phyloP scores from a whole-genome alignment of 208 protist genomes.

The Acanthamoeba culbertsoni region DNA sequence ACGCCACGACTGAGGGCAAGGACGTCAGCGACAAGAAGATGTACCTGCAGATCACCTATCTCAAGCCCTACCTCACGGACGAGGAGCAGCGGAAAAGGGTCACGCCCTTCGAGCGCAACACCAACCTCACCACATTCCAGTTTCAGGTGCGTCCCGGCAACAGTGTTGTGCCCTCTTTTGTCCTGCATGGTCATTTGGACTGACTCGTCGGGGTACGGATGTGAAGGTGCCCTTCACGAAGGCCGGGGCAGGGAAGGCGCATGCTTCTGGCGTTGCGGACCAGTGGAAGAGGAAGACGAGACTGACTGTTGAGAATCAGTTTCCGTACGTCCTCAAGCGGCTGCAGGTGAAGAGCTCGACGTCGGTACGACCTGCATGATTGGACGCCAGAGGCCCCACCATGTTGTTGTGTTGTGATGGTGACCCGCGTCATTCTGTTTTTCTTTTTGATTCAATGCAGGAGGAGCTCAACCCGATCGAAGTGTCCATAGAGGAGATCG shows the following conservation, averaged over 20 bases:
- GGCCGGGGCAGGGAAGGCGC: background rate
- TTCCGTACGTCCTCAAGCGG: slow-evolving; percentile 43
- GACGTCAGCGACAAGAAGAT: slow-evolving; percentile 26
- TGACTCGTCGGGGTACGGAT: background rate
- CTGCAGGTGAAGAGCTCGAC: slow-evolving; percentile 33
- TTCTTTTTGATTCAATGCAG: too few relatives aligned
- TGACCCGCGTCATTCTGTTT: background rate
- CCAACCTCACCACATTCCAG: slow-evolving; percentile 45
- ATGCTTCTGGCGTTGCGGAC: slow-evolving; percentile 32
- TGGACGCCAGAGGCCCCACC: too few relatives aligned
- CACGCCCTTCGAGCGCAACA: slow-evolving; percentile 28
- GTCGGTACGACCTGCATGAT: background rate
- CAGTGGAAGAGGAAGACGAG: slow-evolving; percentile 49
- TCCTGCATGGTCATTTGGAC: background rate
- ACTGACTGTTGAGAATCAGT: slow-evolving; percentile 33
- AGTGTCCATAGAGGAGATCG: slow-evolving; percentile 59
- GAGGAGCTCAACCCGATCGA: slow-evolving; percentile 57
- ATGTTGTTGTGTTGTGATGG: too few relatives aligned
- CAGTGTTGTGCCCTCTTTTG: background rate
- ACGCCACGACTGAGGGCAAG: background rate
- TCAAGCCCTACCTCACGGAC: slow-evolving; percentile 17
- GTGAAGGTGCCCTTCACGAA: slow-evolving; percentile 43
- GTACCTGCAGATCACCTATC: slow-evolving; percentile 53
- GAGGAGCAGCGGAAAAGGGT: background rate
- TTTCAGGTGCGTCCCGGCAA: background rate